These are phyloP conservation scores for Fibroporia radiculosa DNA, from an alignment of 768 basidiomycete species.

Conservation along the genomic window DNA sequence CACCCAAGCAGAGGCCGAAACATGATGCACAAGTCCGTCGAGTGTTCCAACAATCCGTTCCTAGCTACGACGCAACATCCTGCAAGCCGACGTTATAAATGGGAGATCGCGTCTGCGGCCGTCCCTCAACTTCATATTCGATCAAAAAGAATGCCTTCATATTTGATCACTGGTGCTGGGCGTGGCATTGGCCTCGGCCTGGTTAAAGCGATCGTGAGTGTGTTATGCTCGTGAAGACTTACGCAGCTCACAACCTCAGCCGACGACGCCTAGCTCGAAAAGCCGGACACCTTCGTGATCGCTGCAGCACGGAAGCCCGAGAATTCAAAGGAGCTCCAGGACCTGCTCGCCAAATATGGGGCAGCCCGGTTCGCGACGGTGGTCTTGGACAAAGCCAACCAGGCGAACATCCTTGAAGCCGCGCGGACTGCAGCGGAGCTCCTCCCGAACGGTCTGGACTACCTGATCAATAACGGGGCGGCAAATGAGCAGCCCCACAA, in stretches of 20 bases:
- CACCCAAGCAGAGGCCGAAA: too few relatives aligned
- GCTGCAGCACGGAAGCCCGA: neutral
- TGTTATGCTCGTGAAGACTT: neutral
- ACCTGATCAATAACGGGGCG: neutral
- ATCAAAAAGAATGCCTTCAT: conserved; percentile 4
- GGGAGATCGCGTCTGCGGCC: too few relatives aligned
- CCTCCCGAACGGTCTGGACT: neutral
- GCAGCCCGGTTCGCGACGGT: neutral
- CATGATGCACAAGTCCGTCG: too few relatives aligned
- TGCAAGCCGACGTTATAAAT: too few relatives aligned
- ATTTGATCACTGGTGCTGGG: neutral
- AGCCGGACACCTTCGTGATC: neutral
- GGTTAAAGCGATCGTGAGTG: neutral
- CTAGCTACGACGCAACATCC: too few relatives aligned
- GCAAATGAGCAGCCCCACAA: neutral
- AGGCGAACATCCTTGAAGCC: neutral
- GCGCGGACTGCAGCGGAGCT: neutral
- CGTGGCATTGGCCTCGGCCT: neutral
- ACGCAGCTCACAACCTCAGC: neutral
- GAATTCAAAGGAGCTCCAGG: neutral
- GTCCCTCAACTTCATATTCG: too few relatives aligned
- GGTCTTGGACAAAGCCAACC: neutral
- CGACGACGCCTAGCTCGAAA: neutral
- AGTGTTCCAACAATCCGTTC: too few relatives aligned
- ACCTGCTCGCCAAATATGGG: neutral